Evolutionary conservation across 768 basidiomycete species (phyloP).

Genomic region (Podaxis sp.): DNA sequence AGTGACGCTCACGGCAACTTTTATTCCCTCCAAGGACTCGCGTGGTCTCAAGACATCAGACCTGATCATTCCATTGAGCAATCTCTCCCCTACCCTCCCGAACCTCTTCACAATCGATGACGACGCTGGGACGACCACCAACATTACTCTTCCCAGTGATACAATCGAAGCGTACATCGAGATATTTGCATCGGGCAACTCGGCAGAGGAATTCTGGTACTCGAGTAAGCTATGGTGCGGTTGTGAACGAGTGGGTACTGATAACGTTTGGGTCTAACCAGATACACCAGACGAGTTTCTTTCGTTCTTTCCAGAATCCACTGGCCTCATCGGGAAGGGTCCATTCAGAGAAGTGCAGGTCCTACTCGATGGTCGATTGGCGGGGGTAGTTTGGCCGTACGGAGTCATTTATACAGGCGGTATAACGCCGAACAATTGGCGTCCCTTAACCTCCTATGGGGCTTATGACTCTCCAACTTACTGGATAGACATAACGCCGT

Average conservation of each 20-base stretch:
- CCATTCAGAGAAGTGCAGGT: conserved; percentile 65
- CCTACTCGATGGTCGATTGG: conserved; percentile 36
- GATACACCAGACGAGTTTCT: conserved; percentile 54
- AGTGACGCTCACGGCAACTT: no score
- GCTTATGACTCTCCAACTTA: no score
- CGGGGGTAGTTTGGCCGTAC: conserved; percentile 48
- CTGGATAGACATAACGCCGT: no score
- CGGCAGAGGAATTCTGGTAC: conserved; percentile 62
- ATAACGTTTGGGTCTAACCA: background rate
- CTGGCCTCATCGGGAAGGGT: conserved; percentile 38
- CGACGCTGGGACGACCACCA: no score
- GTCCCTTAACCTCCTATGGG: no score
- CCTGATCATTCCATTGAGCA: no score
- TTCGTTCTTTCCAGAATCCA: conserved; percentile 41
- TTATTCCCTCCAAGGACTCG: no score
- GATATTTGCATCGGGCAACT: conserved; percentile 58
- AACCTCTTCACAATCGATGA: no score
- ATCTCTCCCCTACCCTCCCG: no score
- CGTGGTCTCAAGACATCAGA: no score
- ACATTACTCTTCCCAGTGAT: no score
- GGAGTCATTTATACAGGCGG: conserved; percentile 36
- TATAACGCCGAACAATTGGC: conserved; percentile 43
- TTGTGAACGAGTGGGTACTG: no score
- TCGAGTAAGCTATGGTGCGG: conserved; percentile 30
- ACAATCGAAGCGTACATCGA: conserved; percentile 20